Base-by-base conservation (phyloP, 2,329 filamentous ascomycete species). In the Talaromyces sp. region DNA sequence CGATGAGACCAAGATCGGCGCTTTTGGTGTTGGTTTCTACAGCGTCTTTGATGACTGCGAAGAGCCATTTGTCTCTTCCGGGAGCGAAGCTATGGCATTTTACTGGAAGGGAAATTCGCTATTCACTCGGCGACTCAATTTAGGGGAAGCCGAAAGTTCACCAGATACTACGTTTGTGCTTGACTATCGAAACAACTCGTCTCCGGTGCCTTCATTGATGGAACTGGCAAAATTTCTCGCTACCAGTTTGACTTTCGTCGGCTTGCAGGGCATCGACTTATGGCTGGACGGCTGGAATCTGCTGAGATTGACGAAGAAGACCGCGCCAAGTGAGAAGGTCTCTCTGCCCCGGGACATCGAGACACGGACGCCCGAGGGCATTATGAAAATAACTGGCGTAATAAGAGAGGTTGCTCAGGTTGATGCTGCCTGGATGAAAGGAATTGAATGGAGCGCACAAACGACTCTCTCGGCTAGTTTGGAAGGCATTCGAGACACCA, bases 61-160 rank as follows among this genome's bases (percentile, higher is more conserved):
- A 75, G 92, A 97, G 67, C 94, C 94, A 0, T 97, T 99, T 70
- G 90, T 99, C 65, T 94, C 91, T 66, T 97, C 93, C 0, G 94
- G 94, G 0, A 85, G 83, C 63, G 88, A 96, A 75, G 92, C 92
- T 41, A 97, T 99, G 91, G 93, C 93, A 0, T 99, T 99, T 71
- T 99, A 97, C 79, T 99, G 94, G 95, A 97, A 97, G 74, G 92
- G 90, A n/a, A 97, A 97, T 73, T 91, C 91, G 5, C 83, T 99
- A 1, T 97, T 96, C 73, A 99, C 95, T 26, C 89, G 92, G 68
- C 90, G 91, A 66, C 82, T 94, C 24, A 86, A 87, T 65, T 77
- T 97, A 8, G 86, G 89, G 1, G 80, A 85, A 52, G 84, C 85
- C 26, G 83, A 91, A 69, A 77, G 81, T 17, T 88, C 82, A 59